Base-by-base conservation (phyloP, 257 asterid genomes). In the Solanum virginianum region DNA sequence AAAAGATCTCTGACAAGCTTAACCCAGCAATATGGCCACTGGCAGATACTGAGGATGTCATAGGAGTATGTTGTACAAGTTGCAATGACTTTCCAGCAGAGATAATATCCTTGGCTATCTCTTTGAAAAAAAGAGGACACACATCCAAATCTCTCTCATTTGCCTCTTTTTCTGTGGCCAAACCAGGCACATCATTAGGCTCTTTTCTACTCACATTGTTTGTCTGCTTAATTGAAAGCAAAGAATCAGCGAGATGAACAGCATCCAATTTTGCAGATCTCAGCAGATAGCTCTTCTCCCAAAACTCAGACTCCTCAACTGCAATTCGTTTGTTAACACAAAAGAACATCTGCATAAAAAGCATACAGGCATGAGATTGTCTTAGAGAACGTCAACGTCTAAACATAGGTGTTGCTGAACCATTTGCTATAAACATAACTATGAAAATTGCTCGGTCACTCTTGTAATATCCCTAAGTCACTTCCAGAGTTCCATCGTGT, bases 71-170 rank as follows among this genome's bases (percentile, higher is more conserved):
- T 22, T 91, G 90, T 79, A 95, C 93, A 84, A 95, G 94, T 92
- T 97, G 98, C 92, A 97, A 89, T 20, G 99, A 97, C 89, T 97
- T 97, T 85, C 99, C 99, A 74, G 98, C 94, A 89, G 99, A 97
- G 87, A 97, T 92, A 57, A 95, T 94, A 69, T 93, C 91, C 90
- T 87, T 95, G 5, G 97, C 97, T 89, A 90, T 90, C 87, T 92
- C 95, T 86, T 90, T 91, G 71, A 94, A 85, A 90, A 97, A 97
- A 86, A 92, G 88, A 80, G 99, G 99, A 84, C 98, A 97, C 81
- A 88, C 93, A 86, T 87, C 90, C 83, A 83, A 85, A 80, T 89
- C 93, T 85, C 85, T 88, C 75, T 72, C 90, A 85, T 80, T 88
- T 83, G 88, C 91, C 82, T 93, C 97, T 85, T 90, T 92, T 59